Base-by-base conservation (phyloP, 805 yeast genomes). In the Kuraishia capsulata region DNA sequence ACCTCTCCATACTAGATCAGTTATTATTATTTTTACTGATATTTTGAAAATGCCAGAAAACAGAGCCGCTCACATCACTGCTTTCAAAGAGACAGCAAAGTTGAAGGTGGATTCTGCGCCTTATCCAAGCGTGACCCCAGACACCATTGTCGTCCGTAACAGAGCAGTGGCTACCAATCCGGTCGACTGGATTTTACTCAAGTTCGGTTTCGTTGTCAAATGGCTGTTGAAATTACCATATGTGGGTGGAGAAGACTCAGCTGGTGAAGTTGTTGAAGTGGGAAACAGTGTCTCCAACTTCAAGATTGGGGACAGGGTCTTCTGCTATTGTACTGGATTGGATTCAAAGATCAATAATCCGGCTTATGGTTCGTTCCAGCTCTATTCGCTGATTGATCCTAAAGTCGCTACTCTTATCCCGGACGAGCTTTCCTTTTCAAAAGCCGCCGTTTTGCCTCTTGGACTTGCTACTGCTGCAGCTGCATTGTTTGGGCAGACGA, bases 271-370 rank as follows among this genome's bases (percentile, higher is more conserved):
- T 17, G 41, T 31, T 20, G 36, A 40, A 17, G 36, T 44, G 19
- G 45, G 45, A 2, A 3, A 36, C 4, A 31, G 33, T 13, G 45
- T 42, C 18, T 31, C 26, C 13, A 21, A 31, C 13, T 37, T 44
- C 20, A 39, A 37, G 30, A 29, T 35, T 14, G 47, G 47, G 20
- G 45, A 44, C 18, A 14, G 42, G 11, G 45, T 44, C 9, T 3
- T 40, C 3, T 40, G 42, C 5, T 21, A 14, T 5, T 35, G 36
- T 8, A 14, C 18, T 18, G 35, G 37, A n/a, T 4, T 33, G 4
- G 13, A 23, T 11, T 14, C 14, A 8, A 6, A 28, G 6, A 5
- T 11, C 25, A 33, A 4, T 28, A 21, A 24, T 13, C 9, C 11
- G 3, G 33, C 4, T 5, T 17, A 31, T 21, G 33, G 39, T 10